Evolutionary conservation across 495 filamentous ascomycete species (phyloP).

Genomic region (Haplographium delicatum): DNA sequence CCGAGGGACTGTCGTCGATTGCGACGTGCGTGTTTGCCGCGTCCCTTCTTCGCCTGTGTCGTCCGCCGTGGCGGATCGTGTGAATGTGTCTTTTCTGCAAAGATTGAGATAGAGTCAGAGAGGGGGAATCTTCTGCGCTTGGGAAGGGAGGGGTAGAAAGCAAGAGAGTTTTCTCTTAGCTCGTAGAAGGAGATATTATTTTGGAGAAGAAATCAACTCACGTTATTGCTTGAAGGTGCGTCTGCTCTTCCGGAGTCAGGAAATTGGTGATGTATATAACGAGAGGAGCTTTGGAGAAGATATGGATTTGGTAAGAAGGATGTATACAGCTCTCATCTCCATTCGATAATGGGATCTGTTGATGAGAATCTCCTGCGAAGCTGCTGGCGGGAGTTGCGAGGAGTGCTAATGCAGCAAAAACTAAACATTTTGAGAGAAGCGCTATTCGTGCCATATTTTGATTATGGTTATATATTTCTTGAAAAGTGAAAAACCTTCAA

Average conservation of each 20-base stretch:
- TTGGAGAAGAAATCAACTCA: no score
- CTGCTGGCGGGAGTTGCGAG: neutral
- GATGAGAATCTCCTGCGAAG: neutral
- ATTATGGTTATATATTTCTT: neutral
- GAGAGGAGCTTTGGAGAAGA: conserved; percentile 49
- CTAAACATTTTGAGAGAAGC: neutral
- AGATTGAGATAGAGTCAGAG: no score
- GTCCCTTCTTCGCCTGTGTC: conserved; percentile 7
- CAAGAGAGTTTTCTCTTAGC: no score
- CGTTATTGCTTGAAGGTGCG: conserved; percentile 39
- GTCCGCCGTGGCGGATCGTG: conserved; percentile 18
- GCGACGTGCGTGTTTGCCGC: conserved; percentile 33
- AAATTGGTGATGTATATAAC: conserved; percentile 52
- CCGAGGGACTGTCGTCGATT: conserved; percentile 41
- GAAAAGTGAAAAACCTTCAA: no score
- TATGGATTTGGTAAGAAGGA: conserved; percentile 37
- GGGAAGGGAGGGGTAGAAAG: neutral
- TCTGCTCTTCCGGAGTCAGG: conserved; percentile 36
- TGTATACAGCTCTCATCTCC: conserved; percentile 33
- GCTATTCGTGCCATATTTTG: neutral
- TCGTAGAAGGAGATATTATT: no score
- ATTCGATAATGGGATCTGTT: conserved; percentile 25
- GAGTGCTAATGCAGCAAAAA: neutral
- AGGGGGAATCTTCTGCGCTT: conserved; percentile 10
- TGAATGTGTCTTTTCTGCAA: conserved; percentile 29